Conservation (phyloP, 2,329 filamentous ascomycete species). For the Talaromyces funiculosus region DNA sequence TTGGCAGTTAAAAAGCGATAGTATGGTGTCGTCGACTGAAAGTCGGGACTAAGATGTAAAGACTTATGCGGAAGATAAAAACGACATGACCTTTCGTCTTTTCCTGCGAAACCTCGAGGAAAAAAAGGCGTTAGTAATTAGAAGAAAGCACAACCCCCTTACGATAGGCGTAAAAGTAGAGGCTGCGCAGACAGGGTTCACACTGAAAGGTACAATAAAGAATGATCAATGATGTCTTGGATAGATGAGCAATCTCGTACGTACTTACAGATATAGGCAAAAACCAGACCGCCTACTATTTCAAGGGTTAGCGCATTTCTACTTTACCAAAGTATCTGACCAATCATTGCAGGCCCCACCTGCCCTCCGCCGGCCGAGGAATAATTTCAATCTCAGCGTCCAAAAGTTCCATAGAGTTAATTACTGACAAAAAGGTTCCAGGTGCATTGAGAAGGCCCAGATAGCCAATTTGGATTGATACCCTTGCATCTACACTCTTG, state of each 20-base stretch:
- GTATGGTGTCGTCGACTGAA: slow-evolving; percentile 1
- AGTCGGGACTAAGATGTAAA: neutral
- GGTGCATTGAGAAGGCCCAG: neutral
- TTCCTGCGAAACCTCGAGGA: slow-evolving; percentile 7
- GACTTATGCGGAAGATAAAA: slow-evolving; percentile 9
- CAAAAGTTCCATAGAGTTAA: neutral
- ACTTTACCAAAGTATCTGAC: neutral
- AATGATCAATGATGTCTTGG: neutral
- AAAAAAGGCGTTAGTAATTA: neutral
- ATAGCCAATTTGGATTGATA: neutral
- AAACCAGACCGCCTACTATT: neutral
- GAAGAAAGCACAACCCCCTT: neutral
- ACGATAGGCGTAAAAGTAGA: neutral
- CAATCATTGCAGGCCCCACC: neutral
- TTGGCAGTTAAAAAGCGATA: neutral
- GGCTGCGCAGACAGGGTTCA: neutral
- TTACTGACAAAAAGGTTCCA: neutral
- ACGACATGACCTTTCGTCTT: slow-evolving; percentile 13
- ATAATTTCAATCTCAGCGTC: neutral
- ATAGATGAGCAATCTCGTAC: neutral
- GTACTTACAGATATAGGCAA: neutral
- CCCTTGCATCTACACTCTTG: neutral
- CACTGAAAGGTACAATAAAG: neutral
- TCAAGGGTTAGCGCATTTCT: neutral
- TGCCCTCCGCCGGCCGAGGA: neutral